Evolutionary conservation across 2,329 filamentous ascomycete genomes (phyloP), one percentile per base, ranked within the genome.

Genomic region (Sporothrix schenckii): DNA sequence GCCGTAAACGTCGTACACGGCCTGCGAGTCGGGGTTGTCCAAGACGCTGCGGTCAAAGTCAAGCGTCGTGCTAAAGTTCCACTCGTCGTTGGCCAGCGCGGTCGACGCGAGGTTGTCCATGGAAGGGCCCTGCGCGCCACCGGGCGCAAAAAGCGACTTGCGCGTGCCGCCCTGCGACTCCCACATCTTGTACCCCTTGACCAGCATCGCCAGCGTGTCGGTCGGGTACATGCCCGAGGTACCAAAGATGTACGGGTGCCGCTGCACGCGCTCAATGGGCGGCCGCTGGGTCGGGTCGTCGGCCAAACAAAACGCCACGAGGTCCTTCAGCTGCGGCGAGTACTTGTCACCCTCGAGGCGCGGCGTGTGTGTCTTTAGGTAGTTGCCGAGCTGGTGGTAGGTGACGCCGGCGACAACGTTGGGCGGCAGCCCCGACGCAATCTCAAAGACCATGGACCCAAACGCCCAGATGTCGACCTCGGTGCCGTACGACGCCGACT

Each of bases 381-480:
- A 85, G 66, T 81, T 84, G 39, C 86, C 86, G 54, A 87, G 83
- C 74, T 85, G 83, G 10, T 83, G 81, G 49, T 85, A 78, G 60
- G 84, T 82, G 74, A 83, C 83, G 72, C 83, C 86, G 61, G 87
- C 83, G 56, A 82, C 82, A 54, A 87, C 88, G 74, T 91, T 91
- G 0, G 92, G 92, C 2, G 92, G 91, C 21, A 89, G 81, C 0
- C 92, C 92, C 4, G 90, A 92, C 0, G 92, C 91, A 78, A 94
- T 92, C 79, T 95, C 92, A 75, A 88, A 93, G 1, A 93, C 84
- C 78, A 93, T 91, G 72, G 91, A 91, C 1, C 92, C 92, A 77
- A 92, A 93, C 2, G 92, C 91, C 92, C 92, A 95, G 66, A 94
- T 93, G 75, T 95, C 92, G 56, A 91, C 88, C 76, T 91, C 89